These are phyloP conservation scores for Penicilliopsis zonata DNA, from an alignment of 495 filamentous ascomycete genomes.

Conservation along the genomic window DNA sequence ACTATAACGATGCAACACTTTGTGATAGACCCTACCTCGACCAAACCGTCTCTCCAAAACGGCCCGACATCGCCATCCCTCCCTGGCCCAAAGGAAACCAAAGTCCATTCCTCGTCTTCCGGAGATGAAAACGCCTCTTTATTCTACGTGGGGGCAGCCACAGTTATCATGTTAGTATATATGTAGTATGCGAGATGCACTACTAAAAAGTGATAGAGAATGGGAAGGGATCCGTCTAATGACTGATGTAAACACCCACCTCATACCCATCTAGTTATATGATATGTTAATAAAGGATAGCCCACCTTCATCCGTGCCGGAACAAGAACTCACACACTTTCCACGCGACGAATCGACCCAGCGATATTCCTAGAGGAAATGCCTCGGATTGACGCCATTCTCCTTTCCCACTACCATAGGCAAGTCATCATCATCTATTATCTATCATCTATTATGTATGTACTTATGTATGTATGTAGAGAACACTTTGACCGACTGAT, in stretches of 20 bases:
- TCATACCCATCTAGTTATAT: conserved; percentile 49
- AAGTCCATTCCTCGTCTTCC: conserved; percentile 26
- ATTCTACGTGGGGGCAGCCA: conserved; percentile 55
- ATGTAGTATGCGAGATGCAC: too few species aligned
- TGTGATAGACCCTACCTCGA: conserved; percentile 7
- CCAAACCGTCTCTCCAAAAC: conserved; percentile 12
- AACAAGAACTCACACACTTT: too few species aligned
- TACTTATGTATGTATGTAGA: too few species aligned
- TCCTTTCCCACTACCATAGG: conserved; percentile 57
- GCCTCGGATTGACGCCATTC: conserved; percentile 46
- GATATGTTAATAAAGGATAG: too few species aligned
- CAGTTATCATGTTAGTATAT: conserved; percentile 41
- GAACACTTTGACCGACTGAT: conserved; percentile 56
- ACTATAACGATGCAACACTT: conserved; percentile 14
- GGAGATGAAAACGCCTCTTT: conserved; percentile 32
- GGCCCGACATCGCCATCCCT: conserved; percentile 10
- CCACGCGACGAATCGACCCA: conserved; percentile 41
- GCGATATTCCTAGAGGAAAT: conserved; percentile 49
- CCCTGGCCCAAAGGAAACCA: conserved; percentile 25
- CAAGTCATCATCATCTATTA: conserved; percentile 7
- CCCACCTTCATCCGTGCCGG: too few species aligned
- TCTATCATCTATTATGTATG: too few species aligned
- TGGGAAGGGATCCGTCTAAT: conserved; percentile 52
- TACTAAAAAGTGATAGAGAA: too few species aligned
- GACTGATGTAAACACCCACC: conserved; percentile 34